A percentile compares a stretch with the other conserved stretches of the same genome.
These are phyloP conservation scores for Petunia hybrid DNA, from an alignment of 305 asterid genomes.

Conservation along the genomic window DNA sequence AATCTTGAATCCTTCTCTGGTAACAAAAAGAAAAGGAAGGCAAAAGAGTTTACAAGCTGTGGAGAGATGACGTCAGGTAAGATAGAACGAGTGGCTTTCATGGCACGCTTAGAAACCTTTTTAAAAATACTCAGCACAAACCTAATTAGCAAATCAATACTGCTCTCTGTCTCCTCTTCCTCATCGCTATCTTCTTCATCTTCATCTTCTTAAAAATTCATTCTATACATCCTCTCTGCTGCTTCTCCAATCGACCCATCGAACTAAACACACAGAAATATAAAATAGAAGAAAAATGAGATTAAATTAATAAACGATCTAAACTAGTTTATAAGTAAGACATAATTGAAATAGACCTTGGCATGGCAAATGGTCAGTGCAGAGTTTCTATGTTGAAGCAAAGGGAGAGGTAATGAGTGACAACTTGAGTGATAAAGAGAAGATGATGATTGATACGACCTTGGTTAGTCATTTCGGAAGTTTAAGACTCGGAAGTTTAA, in stretches of 20 bases:
- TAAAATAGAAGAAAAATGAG: background rate
- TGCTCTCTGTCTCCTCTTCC: slow-evolving; percentile 47
- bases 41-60: slow-evolving; percentile 43
- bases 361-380: slow-evolving; percentile 29
- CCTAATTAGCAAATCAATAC: slow-evolving; percentile 46
- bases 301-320: background rate
- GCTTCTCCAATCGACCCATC: slow-evolving; percentile 36
- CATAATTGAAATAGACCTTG: slow-evolving; percentile 26
- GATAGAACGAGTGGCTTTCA: slow-evolving; percentile 46
- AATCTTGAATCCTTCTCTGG: too few relatives aligned
- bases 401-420: slow-evolving; percentile 9
- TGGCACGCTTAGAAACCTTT: slow-evolving; percentile 46
- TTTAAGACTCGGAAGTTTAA: too few relatives aligned
- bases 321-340: background rate
- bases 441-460: background rate
- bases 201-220: slow-evolving; percentile 38
- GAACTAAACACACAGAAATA: slow-evolving; percentile 27
- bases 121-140: slow-evolving; percentile 47
- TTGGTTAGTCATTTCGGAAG: too few relatives aligned
- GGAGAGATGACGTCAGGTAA: slow-evolving; percentile 49
- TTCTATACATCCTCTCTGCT: slow-evolving; percentile 38
- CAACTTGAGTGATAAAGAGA: slow-evolving; percentile 3
- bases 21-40: background rate
- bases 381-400: background rate
- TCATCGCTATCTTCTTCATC: slow-evolving; percentile 42